A percentile compares a stretch with the other conserved stretches of the same genome.
phyloP scores from a whole-genome alignment of 208 protist genomes.

The Trypanosoma rangeli region DNA sequence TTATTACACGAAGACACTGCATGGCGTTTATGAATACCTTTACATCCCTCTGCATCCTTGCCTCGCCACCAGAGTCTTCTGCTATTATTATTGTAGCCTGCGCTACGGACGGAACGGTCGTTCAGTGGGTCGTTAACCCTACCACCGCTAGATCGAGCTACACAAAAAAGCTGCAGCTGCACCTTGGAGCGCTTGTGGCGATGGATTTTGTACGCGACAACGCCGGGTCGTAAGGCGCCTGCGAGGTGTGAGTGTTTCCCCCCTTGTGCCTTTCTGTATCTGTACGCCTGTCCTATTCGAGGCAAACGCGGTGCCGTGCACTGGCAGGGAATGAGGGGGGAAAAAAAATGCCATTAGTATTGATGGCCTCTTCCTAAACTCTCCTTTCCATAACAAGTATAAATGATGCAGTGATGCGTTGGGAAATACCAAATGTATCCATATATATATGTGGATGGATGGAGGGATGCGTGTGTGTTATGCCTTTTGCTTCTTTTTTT shows the following conservation, averaged over 20 bases:
- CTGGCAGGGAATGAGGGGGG: too few relatives aligned
- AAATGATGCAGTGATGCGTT: too few relatives aligned
- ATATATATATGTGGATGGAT: neutral
- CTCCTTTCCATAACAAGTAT: too few relatives aligned
- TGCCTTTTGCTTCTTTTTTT: conserved; percentile 26
- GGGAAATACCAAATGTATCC: neutral
- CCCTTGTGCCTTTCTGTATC: neutral
- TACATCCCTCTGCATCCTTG: conserved; percentile 68
- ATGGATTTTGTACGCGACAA: conserved; percentile 45
- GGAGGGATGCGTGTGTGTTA: neutral
- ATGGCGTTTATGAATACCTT: conserved; percentile 87
- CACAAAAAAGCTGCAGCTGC: conserved; percentile 75
- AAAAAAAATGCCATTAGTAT: too few relatives aligned
- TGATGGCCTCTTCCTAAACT: too few relatives aligned
- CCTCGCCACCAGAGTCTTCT: conserved; percentile 60
- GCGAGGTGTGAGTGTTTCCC: too few relatives aligned
- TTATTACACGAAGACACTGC: conserved; percentile 71
- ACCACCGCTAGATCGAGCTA: conserved; percentile 43
- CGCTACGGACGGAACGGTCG: conserved; percentile 71
- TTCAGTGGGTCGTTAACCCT: conserved; percentile 82
- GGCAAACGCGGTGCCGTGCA: too few relatives aligned
- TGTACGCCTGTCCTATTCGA: neutral
- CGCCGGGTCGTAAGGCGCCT: neutral
- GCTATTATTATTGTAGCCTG: conserved; percentile 76
- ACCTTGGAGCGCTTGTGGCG: conserved; percentile 67